Percentiles rank a stretch among this genome's conserved stretches.
Evolutionary conservation across 2,329 filamentous ascomycete species (phyloP).

Genomic region (Dactylellina leptospora): DNA sequence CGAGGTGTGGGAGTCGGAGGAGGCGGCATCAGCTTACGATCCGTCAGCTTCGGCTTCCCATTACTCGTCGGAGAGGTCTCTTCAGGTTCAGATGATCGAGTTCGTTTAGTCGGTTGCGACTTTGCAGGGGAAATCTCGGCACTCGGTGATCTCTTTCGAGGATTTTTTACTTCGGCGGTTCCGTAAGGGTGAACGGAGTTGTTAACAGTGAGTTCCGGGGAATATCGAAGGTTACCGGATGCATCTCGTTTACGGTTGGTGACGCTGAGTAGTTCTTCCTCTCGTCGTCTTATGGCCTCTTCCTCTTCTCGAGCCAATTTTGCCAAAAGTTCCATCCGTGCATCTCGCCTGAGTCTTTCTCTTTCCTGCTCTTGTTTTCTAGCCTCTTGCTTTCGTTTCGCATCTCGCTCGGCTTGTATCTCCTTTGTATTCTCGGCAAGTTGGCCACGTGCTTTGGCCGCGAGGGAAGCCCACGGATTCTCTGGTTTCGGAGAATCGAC

Average conservation of each 20-base stretch:
- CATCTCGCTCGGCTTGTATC: constrained; percentile 29
- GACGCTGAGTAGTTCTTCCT: constrained; percentile 29
- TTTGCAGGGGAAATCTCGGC: constrained; percentile 17
- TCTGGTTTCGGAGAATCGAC: constrained; percentile 16
- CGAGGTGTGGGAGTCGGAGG: constrained; percentile 31
- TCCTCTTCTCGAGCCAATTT: constrained; percentile 39
- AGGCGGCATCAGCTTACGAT: constrained; percentile 47
- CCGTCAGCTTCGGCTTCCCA: constrained; percentile 23
- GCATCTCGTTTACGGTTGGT: constrained; percentile 41
- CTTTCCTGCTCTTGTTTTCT: constrained; percentile 32
- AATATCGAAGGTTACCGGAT: constrained; percentile 36
- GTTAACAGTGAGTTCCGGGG: constrained; percentile 29
- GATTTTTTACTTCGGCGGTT: constrained; percentile 10
- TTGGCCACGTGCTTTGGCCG: constrained; percentile 29
- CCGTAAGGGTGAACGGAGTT: constrained; percentile 37
- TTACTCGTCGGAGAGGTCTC: neutral
- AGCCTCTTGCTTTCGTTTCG: constrained; percentile 30
- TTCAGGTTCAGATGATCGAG: constrained; percentile 34
- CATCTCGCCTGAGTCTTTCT: constrained; percentile 37
- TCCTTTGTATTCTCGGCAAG: constrained; percentile 40
- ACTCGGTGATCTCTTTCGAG: constrained; percentile 30
- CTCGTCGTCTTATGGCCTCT: neutral
- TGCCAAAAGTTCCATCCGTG: constrained; percentile 41
- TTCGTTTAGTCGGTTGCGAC: constrained; percentile 25
- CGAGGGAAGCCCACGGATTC: constrained; percentile 22